These are phyloP conservation scores for Shiraia sp. DNA, from an alignment of 2,329 filamentous ascomycete genomes.

Conservation along the genomic window DNA sequence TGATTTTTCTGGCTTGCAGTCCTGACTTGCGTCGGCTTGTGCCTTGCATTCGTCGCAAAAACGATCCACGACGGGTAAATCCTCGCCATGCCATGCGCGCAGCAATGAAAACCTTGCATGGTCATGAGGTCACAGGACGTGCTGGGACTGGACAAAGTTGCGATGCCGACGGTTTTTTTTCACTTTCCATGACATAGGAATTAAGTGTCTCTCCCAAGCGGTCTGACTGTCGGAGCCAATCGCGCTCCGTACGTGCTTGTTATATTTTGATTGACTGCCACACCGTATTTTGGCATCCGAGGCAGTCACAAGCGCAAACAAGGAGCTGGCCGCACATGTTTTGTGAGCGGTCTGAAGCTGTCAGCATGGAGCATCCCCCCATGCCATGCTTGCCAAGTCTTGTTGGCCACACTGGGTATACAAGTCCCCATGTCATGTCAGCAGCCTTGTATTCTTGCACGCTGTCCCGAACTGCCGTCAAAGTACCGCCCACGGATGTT, in stretches of 20 bases:
- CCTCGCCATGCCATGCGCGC: conserved; percentile 21
- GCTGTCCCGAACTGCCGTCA: conserved; percentile 18
- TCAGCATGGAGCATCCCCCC: conserved; percentile 10
- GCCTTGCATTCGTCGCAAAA: conserved; percentile 32
- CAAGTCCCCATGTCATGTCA: conserved; percentile 5
- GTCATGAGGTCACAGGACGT: conserved; percentile 41
- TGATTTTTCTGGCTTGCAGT: conserved; percentile 14
- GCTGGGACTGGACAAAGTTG: conserved; percentile 29
- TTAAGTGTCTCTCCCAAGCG: too few species aligned
- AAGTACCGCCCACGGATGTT: conserved; percentile 12
- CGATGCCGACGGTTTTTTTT: conserved; percentile 14
- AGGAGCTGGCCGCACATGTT: conserved; percentile 20
- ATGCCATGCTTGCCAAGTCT: conserved; percentile 5
- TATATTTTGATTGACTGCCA: conserved; percentile 43
- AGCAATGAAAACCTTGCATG: conserved; percentile 29
- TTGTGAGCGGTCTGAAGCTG: conserved; percentile 17
- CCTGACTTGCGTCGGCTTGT: conserved; percentile 25
- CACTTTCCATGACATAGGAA: conserved; percentile 20
- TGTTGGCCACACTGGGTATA: conserved; percentile 3
- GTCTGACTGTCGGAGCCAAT: conserved; percentile 34
- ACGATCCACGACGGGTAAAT: conserved; percentile 38
- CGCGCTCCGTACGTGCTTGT: conserved; percentile 20
- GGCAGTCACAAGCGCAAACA: conserved; percentile 28
- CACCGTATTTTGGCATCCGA: conserved; percentile 31
- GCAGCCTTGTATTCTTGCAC: conserved; percentile 19